Evolutionary conservation across 495 filamentous ascomycete genomes (phyloP), one percentile per base, ranked within the genome.

Genomic region (Melanomma pulvis-pyrius): DNA sequence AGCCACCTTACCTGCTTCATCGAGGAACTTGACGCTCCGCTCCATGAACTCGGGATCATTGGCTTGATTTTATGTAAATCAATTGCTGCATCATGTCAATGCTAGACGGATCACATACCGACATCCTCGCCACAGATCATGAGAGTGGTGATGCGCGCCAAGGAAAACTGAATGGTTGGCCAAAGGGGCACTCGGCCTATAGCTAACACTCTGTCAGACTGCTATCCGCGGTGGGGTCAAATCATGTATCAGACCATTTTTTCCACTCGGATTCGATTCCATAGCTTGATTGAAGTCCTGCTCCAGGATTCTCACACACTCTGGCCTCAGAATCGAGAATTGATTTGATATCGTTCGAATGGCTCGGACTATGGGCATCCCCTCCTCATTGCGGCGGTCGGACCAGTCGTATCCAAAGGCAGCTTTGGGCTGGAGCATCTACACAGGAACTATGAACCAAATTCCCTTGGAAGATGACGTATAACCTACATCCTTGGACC

Each of bases 111-210:
- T 15, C 8, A 24, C 56, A 12, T 26, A 59, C 56, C 56, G 8
- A 48, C 15, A n/a, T 59, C 56, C 17, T 48, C 41, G 4, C 56
- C 56, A 24, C 46, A 48, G 17, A 59, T 24, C 39, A 59, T 22
- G 17, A 47, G 56, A 5, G 19, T 59, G 41, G 22, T 59, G 9
- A 59, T 48, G 17, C 56, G 13, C 9, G 41, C 6, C 7, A 13
- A 12, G 15, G 28, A 24, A 48, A 19, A 39, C 41, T 59, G 17
- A 28, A 59, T 28, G 19, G 39, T 59, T 13, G 13, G 21, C 56
- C 56, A 59, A 6, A 59, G 34, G 15, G 41, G 15, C 9, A 59
- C 28, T 29, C 26, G 8, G 21, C 36, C 48, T 5, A 3, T 13
- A 22, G 36, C 56, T 59, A 25, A 13, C 28, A 22, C 3, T 4